phyloP scores from a whole-genome alignment of 768 basidiomycete genomes.

The Suillus subluteus region DNA sequence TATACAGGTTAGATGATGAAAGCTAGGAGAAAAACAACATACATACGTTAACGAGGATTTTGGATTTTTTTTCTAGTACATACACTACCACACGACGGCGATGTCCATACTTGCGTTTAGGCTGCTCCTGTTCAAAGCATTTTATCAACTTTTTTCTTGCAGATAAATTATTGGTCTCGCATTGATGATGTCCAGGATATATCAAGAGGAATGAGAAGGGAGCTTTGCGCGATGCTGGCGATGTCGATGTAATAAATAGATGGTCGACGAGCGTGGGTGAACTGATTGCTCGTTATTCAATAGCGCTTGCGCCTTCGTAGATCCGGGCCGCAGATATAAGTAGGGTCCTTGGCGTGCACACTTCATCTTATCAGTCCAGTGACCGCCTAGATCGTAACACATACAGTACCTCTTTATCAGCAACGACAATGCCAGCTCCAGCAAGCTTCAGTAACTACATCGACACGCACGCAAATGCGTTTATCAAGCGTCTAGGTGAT shows the following conservation, averaged over 20 bases:
- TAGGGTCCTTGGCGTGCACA: not conserved
- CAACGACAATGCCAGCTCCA: constrained; percentile 37
- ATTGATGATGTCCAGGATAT: not conserved
- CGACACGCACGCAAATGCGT: constrained; percentile 68
- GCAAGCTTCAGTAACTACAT: constrained; percentile 51
- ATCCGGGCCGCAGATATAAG: constrained; percentile 5
- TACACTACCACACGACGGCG: constrained; percentile 2
- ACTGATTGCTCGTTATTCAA: no score
- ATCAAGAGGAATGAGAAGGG: not conserved
- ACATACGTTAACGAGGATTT: not conserved
- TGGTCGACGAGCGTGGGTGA: not conserved
- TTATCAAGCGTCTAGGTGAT: constrained; percentile 77
- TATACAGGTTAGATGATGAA: not conserved
- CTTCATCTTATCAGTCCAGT: not conserved
- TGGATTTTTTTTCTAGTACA: not conserved
- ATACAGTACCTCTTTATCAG: not conserved
- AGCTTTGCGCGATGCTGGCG: not conserved
- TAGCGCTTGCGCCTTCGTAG: not conserved
- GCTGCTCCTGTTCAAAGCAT: not conserved
- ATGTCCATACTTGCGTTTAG: not conserved
- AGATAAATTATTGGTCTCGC: not conserved
- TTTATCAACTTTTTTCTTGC: not conserved
- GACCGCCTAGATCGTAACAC: not conserved
- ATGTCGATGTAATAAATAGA: not conserved
- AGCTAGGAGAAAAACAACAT: not conserved